Conservation (phyloP, 495 filamentous ascomycete species). For the Neurospora africana region DNA sequence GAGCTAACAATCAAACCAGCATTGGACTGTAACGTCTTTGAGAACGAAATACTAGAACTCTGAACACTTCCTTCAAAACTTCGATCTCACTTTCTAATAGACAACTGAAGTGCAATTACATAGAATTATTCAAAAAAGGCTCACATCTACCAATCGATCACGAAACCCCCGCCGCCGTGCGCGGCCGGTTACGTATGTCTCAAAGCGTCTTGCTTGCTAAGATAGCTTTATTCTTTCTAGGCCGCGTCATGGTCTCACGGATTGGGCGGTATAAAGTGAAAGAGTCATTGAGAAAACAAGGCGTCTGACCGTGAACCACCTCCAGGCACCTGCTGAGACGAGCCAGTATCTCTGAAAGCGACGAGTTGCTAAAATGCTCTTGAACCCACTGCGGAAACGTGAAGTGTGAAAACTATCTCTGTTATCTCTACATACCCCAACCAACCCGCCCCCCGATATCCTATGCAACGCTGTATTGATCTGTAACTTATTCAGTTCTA, state of each 20-base stretch:
- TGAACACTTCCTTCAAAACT: neutral
- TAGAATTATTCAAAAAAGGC: neutral
- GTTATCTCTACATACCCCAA: neutral
- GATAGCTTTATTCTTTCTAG: neutral
- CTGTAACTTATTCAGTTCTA: neutral
- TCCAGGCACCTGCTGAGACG: neutral
- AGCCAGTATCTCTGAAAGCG: neutral
- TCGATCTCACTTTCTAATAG: neutral
- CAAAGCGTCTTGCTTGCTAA: neutral
- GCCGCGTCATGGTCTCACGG: neutral
- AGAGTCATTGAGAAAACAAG: neutral
- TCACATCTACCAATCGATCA: neutral
- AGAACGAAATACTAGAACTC: neutral
- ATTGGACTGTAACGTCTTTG: neutral
- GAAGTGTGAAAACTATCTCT: neutral
- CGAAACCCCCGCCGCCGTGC: neutral
- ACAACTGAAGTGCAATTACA: neutral
- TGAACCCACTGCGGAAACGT: neutral
- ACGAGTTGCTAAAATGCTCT: neutral
- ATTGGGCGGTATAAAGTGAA: neutral
- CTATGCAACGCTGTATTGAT: neutral
- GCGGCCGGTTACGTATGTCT: neutral
- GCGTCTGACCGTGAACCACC: neutral
- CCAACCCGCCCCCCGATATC: neutral
- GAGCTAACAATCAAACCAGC: too few species aligned